Evolutionary conservation across 192 early-diverging fungal species (phyloP).

Genomic region (Mortierella antarctica): DNA sequence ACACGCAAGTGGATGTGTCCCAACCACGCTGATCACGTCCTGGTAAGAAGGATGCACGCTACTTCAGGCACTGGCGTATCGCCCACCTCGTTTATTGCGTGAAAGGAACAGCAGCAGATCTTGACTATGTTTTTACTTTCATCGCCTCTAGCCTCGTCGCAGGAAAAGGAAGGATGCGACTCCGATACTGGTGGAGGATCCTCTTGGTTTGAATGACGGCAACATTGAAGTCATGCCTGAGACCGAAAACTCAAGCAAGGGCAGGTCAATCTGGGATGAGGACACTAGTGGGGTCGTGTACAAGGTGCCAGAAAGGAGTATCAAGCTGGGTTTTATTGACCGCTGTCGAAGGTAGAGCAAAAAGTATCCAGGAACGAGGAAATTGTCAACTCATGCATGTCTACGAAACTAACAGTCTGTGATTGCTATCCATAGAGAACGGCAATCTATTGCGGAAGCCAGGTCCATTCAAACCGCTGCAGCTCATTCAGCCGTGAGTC

Average conservation of each 20-base stretch:
- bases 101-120: not conserved
- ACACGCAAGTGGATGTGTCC: conserved; percentile 68
- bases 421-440: not conserved
- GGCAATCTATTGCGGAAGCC: conserved; percentile 1
- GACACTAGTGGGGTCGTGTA: conserved; percentile 47
- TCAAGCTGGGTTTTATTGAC: conserved; percentile 56
- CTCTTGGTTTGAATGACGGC: conserved; percentile 43
- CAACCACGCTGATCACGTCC: conserved; percentile 56
- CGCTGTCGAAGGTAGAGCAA: conserved; percentile 47
- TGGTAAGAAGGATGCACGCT: conserved; percentile 24
- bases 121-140: not conserved
- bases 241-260: not conserved
- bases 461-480: not conserved
- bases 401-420: no score
- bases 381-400: no score
- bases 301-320: conserved; percentile 51
- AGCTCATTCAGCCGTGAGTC: not conserved
- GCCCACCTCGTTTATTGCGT: not conserved
- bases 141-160: conserved; percentile 32
- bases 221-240: conserved; percentile 57
- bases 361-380: not conserved
- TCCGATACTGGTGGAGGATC: conserved; percentile 27
- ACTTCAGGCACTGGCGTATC: not conserved
- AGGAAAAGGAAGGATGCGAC: conserved; percentile 48
- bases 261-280: conserved; percentile 17